Percentiles rank a stretch among this genome's conserved stretches.
phyloP scores from a whole-genome alignment of 345 rosid genomes.

The Eucalyptus erythrocorys region DNA sequence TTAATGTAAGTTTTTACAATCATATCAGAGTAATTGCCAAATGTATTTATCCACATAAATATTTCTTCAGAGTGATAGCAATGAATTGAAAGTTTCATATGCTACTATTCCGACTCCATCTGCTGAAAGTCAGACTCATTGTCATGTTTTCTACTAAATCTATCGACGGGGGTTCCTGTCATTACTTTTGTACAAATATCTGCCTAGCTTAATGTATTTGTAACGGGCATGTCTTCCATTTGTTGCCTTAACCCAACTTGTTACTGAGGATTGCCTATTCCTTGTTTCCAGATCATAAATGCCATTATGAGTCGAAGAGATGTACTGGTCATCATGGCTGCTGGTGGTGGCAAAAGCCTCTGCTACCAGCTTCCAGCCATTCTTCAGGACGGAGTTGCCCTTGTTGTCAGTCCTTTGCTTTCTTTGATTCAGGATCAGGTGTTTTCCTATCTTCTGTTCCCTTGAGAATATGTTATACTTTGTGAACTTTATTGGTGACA shows the following conservation, averaged over 20 bases:
- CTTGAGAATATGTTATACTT: not conserved
- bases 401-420: conserved; percentile 89
- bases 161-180: not conserved
- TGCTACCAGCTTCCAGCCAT: conserved; percentile 94
- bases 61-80: not conserved
- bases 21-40: not conserved
- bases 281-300: conserved; percentile 55
- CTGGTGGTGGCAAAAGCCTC: conserved; percentile 98
- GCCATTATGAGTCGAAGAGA: conserved; percentile 75
- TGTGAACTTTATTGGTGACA: not conserved
- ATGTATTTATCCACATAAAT: not conserved
- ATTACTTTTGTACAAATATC: not conserved
- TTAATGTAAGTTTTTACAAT: not conserved
- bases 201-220: not conserved
- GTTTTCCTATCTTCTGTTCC: not conserved
- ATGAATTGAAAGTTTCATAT: not conserved
- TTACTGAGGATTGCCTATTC: not conserved
- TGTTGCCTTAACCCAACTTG: not conserved
- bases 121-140: not conserved
- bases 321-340: conserved; percentile 93
- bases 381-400: conserved; percentile 57
- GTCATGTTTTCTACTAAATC: not conserved
- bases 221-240: not conserved
- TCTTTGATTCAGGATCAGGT: conserved; percentile 98
- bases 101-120: not conserved